Evolutionary conservation across 768 basidiomycete species (phyloP).

Genomic region (Lenzites betulinus): DNA sequence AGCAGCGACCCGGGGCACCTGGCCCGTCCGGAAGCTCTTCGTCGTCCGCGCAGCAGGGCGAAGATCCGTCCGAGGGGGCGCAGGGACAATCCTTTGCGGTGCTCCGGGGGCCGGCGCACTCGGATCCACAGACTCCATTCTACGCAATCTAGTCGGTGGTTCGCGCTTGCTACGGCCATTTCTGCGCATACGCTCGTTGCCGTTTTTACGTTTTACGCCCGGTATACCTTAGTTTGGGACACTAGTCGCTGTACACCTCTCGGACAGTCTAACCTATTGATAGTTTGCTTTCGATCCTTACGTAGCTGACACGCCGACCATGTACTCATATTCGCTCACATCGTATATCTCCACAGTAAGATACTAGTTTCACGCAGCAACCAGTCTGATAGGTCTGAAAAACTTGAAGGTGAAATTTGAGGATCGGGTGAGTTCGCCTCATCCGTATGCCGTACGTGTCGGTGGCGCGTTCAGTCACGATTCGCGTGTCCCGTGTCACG

Average conservation of each 20-base stretch:
- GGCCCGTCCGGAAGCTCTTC: conserved; percentile 7
- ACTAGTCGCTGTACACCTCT: conserved; percentile 15
- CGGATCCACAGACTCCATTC: conserved; percentile 21
- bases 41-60: background rate
- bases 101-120: conserved; percentile 30
- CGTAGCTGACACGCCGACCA: conserved; percentile 3
- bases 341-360: conserved; percentile 1
- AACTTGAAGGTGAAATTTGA: too few species aligned
- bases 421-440: too few species aligned
- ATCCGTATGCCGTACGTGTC: background rate
- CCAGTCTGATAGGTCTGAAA: too few species aligned
- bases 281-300: conserved; percentile 12
- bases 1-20: conserved; percentile 25
- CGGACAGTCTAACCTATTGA: conserved; percentile 20
- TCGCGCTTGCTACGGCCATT: background rate
- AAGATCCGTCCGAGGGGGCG: background rate
- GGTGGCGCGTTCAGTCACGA: too few species aligned
- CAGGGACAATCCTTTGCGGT: conserved; percentile 30
- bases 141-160: conserved; percentile 6
- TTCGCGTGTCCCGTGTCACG: too few species aligned
- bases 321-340: conserved; percentile 10
- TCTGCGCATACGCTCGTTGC: background rate
- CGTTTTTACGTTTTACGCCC: background rate
- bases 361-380: background rate
- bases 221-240: conserved; percentile 16